A percentile compares a stretch with the other conserved stretches of the same genome.
Evolutionary conservation across 75 land plant species (phyloP).

Genomic region (Ceratopteris richardii): DNA sequence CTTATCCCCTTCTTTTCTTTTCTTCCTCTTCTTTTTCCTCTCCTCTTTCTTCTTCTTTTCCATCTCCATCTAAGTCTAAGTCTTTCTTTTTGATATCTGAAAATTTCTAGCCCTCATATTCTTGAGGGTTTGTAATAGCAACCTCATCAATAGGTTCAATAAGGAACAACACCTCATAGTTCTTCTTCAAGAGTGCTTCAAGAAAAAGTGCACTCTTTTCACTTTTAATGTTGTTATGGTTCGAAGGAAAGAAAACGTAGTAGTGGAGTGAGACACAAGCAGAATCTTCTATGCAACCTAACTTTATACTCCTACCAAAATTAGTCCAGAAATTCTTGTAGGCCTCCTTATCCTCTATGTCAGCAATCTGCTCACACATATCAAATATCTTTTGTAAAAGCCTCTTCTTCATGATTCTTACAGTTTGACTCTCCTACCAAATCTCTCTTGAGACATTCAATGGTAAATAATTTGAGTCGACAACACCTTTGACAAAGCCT

Average conservation of each 20-base stretch:
- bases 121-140: conserved; percentile 82
- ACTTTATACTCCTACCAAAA: conserved; percentile 79
- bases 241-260: conserved; percentile 80
- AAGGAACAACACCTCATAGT: conserved; percentile 85
- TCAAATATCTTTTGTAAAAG: no score
- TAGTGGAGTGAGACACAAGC: conserved; percentile 75
- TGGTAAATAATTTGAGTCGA: no score
- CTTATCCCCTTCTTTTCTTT: no score
- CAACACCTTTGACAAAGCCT: no score
- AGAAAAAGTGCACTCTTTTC: conserved; percentile 89
- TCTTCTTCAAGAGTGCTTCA: conserved; percentile 74
- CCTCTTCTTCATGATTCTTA: no score
- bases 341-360: no score
- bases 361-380: no score
- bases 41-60: conserved; percentile 83
- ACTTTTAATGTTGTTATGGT: conserved; percentile 78
- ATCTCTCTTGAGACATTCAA: no score
- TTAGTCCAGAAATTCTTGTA: conserved; percentile 96
- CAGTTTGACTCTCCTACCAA: no score
- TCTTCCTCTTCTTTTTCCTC: conserved; percentile 67
- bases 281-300: conserved; percentile 93
- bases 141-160: conserved; percentile 97
- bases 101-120: conserved; percentile 94
- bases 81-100: conserved; percentile 98
- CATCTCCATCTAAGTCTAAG: conserved; percentile 82